Conservation (phyloP, 805 yeast species). For the Wickerhamomyces chambardii region DNA sequence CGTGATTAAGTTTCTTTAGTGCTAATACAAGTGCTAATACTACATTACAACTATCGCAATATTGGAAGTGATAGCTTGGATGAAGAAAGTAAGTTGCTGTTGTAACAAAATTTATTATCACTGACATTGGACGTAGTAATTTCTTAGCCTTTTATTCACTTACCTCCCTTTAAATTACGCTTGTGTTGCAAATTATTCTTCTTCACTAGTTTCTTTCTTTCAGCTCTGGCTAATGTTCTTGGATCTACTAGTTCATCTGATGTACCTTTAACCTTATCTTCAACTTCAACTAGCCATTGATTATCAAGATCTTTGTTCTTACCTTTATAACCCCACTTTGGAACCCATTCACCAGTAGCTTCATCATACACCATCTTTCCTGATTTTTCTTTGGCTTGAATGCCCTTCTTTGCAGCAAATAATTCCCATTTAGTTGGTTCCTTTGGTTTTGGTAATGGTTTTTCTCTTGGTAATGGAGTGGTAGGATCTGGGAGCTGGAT, state of each 20-base stretch:
- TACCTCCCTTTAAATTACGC: constrained; percentile 49
- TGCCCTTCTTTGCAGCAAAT: constrained; percentile 94
- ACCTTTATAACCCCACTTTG: constrained; percentile 98
- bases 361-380: constrained; percentile 91
- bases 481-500: constrained; percentile 79
- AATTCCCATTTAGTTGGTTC: constrained; percentile 94
- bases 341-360: constrained; percentile 88
- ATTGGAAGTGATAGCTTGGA: no score
- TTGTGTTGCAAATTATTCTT: constrained; percentile 81
- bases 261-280: constrained; percentile 55
- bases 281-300: constrained; percentile 96
- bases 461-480: constrained; percentile 85
- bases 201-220: constrained; percentile 77
- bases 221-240: constrained; percentile 69
- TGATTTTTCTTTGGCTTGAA: constrained; percentile 78
- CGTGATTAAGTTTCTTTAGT: no score
- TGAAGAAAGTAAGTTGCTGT: no score
- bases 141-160: constrained; percentile 1
- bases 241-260: constrained; percentile 76
- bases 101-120: no score
- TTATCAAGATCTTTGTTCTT: constrained; percentile 77
- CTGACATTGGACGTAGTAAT: no score
- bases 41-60: no score
- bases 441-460: constrained; percentile 88
- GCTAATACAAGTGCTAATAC: no score